Evolutionary conservation across 768 basidiomycete species (phyloP), one percentile per base, ranked within the genome.

Genomic region (Mycena latifolia): DNA sequence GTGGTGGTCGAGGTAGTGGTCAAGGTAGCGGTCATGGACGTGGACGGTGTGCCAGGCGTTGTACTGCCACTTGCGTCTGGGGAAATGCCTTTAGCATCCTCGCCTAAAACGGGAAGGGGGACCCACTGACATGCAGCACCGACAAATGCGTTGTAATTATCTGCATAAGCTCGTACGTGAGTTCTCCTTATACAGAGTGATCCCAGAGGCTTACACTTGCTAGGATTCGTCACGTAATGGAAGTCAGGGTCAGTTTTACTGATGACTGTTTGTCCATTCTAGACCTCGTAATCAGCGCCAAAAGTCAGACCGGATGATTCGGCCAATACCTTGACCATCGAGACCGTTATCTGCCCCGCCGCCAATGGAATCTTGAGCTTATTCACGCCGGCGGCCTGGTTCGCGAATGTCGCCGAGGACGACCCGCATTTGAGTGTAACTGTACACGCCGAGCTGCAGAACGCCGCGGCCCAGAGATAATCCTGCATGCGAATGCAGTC

Each of bases 381-480:
- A 71, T 82, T 85, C 43, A 90, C 83, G 63, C 92, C 91, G 10
- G 80, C 71, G 64, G 75, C 45, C 63, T 84, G 79, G 80, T 83
- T 74, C 70, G 69, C 56, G 77, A 81, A 81, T 10, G 79, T 80
- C 57, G 77, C 72, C 37, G 78, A 75, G 7, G 81, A 79, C 68
- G 77, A 70, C 17, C 84, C 84, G 39, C 77, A 76, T 24, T 80
- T 80, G 50, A 92, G 80, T 14, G 82, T 85, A 51, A 92, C 87
- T 18, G 80, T 82, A 51, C 84, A 83, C 18, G 84, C 75, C 4
- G 80, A 80, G 6, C 84, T 86, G 31, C 88, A 80, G 71, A 91
- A 86, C 1, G 88, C 89, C n/a, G 86, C 85, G 0, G 85, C 90
- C 87, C 88, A 93, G 64, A 93, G 82, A 17, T 82, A 84, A 72